phyloP scores from a whole-genome alignment of 2,329 filamentous ascomycete species.

The Coniochaeta ligniaria region DNA sequence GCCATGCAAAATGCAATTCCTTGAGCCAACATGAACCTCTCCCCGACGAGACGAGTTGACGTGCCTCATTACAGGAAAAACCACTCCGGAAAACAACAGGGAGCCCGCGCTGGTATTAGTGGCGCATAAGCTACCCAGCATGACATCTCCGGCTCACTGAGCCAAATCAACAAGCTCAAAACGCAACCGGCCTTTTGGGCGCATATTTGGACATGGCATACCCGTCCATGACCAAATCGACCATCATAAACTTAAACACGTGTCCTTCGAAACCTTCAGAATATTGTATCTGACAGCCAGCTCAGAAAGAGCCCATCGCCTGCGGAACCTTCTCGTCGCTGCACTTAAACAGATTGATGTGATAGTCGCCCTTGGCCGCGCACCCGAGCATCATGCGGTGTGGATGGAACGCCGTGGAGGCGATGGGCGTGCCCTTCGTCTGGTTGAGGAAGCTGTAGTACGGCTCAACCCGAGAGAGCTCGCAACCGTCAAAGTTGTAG shows the following conservation, averaged over 20 bases:
- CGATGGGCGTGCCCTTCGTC: conserved; percentile 73
- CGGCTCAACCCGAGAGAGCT: conserved; percentile 79
- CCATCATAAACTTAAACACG: not conserved
- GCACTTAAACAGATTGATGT: conserved; percentile 83
- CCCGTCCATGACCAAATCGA: not conserved
- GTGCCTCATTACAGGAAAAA: not conserved
- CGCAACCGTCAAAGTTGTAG: conserved; percentile 78
- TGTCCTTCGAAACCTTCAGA: no score
- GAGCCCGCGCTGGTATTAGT: not conserved
- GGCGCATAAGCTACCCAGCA: not conserved
- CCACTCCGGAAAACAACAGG: not conserved
- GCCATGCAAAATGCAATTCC: not conserved
- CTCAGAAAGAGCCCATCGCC: not conserved
- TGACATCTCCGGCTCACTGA: not conserved
- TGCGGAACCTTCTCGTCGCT: conserved; percentile 32
- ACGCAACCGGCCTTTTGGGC: not conserved
- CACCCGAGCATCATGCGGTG: conserved; percentile 88
- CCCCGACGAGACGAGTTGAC: not conserved
- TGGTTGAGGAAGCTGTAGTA: conserved; percentile 84
- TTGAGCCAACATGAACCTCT: not conserved
- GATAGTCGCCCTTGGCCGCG: conserved; percentile 77
- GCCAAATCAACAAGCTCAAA: not conserved
- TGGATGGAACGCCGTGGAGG: conserved; percentile 88
- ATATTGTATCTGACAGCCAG: not conserved
- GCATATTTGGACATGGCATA: not conserved